Percentiles rank a stretch among this genome's conserved stretches.
Conservation (phyloP, 345 rosid genomes). For the Isatis tinctoria region DNA sequence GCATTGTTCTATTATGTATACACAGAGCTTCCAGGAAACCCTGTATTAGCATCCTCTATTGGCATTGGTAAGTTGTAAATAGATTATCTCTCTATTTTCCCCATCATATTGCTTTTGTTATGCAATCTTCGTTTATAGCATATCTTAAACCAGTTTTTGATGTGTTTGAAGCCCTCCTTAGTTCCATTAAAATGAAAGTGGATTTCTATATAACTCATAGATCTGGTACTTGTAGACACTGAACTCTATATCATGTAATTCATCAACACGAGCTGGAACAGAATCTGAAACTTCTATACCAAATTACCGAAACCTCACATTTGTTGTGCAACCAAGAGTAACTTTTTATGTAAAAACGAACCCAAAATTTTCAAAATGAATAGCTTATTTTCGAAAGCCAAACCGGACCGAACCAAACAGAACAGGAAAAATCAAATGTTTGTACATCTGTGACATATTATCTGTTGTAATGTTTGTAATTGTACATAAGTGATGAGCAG, state of each 20-base stretch:
- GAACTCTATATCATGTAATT: too few species aligned
- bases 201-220: too few species aligned
- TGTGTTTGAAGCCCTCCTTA: background rate
- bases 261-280: too few species aligned
- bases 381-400: too few species aligned
- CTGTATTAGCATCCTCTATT: conserved; percentile 66
- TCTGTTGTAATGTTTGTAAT: background rate
- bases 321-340: background rate
- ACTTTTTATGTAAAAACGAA: too few species aligned
- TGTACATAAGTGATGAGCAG: background rate
- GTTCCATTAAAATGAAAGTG: background rate
- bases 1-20: conserved; percentile 60
- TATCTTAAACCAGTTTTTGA: background rate
- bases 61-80: conserved; percentile 63
- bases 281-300: background rate
- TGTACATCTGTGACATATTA: background rate
- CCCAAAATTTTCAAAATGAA: too few species aligned
- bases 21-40: conserved; percentile 67
- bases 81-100: background rate
- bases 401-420: background rate
- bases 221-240: too few species aligned
- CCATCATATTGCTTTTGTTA: background rate
- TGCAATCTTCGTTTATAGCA: too few species aligned
- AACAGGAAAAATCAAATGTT: background rate
- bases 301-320: background rate